Evolutionary conservation across 148 eudicot species (phyloP).

Genomic region (Mesembryanthemum crystallinum): DNA sequence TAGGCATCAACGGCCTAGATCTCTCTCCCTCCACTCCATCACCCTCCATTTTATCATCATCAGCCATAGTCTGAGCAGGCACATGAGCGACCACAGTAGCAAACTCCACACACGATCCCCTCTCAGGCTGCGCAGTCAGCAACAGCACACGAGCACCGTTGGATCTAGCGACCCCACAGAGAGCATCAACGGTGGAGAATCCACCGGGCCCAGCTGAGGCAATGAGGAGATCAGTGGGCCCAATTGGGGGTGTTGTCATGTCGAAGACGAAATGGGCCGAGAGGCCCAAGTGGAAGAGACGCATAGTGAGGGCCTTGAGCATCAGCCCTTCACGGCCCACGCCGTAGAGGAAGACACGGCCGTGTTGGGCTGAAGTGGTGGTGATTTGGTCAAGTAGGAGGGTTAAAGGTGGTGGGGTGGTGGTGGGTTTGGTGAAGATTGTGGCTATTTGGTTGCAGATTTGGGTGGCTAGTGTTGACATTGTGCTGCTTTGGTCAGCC

Average conservation of each 20-base stretch:
- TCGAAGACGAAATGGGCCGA: constrained; percentile 76
- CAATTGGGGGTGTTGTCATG: constrained; percentile 89
- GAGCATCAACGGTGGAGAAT: constrained; percentile 81
- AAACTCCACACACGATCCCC: constrained; percentile 40
- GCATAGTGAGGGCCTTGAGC: constrained; percentile 78
- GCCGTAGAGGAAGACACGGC: constrained; percentile 70
- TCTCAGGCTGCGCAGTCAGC: constrained; percentile 68
- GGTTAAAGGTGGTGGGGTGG: constrained; percentile 46
- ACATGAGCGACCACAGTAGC: constrained; percentile 65
- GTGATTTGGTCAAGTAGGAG: constrained; percentile 51
- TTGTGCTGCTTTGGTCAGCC: constrained; percentile 31
- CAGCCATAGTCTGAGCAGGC: constrained; percentile 90
- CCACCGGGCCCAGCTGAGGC: constrained; percentile 92
- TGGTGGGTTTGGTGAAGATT: constrained; percentile 57
- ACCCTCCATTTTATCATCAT: constrained; percentile 38
- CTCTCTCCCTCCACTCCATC: constrained; percentile 21
- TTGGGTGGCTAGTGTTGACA: constrained; percentile 50
- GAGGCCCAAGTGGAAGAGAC: constrained; percentile 72
- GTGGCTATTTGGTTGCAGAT: constrained; percentile 71
- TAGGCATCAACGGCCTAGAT: constrained; percentile 63
- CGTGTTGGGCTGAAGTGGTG: constrained; percentile 35
- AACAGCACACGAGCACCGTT: constrained; percentile 61
- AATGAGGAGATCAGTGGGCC: constrained; percentile 64
- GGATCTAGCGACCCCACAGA: constrained; percentile 59
- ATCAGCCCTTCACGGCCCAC: constrained; percentile 96